phyloP scores from a whole-genome alignment of 2,329 filamentous ascomycete genomes.

The Fusarium guadeloupense region DNA sequence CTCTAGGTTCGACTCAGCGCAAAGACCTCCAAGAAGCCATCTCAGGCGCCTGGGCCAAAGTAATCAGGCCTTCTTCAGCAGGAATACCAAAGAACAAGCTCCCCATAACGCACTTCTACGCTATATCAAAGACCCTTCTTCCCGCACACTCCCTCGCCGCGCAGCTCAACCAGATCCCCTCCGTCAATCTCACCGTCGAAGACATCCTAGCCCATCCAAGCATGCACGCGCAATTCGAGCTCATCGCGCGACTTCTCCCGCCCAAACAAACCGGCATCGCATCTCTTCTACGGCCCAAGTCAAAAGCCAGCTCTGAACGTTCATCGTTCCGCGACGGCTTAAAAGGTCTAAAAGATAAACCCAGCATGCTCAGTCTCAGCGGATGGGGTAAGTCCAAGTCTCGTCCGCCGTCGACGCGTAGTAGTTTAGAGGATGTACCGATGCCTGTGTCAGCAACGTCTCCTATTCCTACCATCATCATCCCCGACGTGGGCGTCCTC shows the following conservation, averaged over 20 bases:
- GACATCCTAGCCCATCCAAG: constrained; percentile 62
- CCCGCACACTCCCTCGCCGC: constrained; percentile 58
- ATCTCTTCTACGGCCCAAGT: constrained; percentile 21
- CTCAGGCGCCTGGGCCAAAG: constrained; percentile 54
- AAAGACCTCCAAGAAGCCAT: constrained; percentile 54
- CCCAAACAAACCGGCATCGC: constrained; percentile 20
- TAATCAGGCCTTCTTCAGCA: constrained; percentile 53
- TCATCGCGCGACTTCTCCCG: constrained; percentile 46
- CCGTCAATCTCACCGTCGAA: constrained; percentile 54
- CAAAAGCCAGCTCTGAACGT: constrained; percentile 6
- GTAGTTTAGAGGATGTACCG: neutral
- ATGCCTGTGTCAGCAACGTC: neutral
- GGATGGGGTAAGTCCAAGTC: constrained; percentile 43
- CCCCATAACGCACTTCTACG: constrained; percentile 59
- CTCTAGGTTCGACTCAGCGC: constrained; percentile 48
- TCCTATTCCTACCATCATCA: neutral
- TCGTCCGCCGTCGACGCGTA: neutral
- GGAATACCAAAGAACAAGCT: constrained; percentile 54
- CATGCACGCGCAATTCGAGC: constrained; percentile 59
- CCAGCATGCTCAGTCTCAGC: constrained; percentile 40
- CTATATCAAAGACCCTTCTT: constrained; percentile 60
- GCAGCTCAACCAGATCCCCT: constrained; percentile 55
- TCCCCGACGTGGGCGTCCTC: constrained; percentile 9
- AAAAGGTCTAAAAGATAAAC: constrained; percentile 30
- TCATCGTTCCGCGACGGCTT: constrained; percentile 33